Conservation (phyloP, 371 early-diverging fungal species). For the Mucor velutinosus region DNA sequence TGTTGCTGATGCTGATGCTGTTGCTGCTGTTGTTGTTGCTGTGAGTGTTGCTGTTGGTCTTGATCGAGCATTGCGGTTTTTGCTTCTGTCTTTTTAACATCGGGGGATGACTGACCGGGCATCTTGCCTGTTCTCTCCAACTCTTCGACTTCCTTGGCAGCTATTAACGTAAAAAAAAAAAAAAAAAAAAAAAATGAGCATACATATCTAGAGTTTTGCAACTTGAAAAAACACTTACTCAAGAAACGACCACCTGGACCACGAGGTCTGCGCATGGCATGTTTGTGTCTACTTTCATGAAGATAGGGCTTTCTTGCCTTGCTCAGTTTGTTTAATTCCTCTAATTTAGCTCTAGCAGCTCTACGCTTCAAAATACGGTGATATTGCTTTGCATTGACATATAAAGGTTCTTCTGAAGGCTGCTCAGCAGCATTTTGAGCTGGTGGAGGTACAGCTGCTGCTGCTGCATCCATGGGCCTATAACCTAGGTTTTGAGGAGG, state of each 20-base stretch:
- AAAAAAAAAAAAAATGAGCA: not conserved
- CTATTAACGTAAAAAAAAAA: conserved; percentile 1
- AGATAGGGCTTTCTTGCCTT: conserved; percentile 76
- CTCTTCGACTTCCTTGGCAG: conserved; percentile 60
- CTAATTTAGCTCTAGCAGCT: conserved; percentile 72
- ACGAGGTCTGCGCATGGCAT: conserved; percentile 93
- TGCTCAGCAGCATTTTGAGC: not conserved
- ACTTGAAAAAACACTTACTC: conserved; percentile 27
- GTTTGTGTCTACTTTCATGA: conserved; percentile 95
- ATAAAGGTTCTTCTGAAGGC: conserved; percentile 19
- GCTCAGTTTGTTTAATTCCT: conserved; percentile 57
- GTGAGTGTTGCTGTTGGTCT: not conserved
- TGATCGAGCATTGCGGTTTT: not conserved
- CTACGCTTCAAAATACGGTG: conserved; percentile 88
- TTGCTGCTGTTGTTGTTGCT: not conserved
- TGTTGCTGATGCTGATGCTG: not conserved
- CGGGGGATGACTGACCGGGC: conserved; percentile 15
- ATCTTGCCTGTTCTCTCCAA: conserved; percentile 41
- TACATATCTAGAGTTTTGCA: not conserved
- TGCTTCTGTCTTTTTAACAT: not conserved
- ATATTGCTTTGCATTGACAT: conserved; percentile 87
- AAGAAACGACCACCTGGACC: conserved; percentile 89
- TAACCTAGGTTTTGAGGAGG: conserved; percentile 2
- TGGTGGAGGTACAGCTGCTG: not conserved
- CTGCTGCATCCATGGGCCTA: conserved; percentile 10